Evolutionary conservation across 2,329 filamentous ascomycete genomes (phyloP).

Genomic region (Trichoderma semiorbis): DNA sequence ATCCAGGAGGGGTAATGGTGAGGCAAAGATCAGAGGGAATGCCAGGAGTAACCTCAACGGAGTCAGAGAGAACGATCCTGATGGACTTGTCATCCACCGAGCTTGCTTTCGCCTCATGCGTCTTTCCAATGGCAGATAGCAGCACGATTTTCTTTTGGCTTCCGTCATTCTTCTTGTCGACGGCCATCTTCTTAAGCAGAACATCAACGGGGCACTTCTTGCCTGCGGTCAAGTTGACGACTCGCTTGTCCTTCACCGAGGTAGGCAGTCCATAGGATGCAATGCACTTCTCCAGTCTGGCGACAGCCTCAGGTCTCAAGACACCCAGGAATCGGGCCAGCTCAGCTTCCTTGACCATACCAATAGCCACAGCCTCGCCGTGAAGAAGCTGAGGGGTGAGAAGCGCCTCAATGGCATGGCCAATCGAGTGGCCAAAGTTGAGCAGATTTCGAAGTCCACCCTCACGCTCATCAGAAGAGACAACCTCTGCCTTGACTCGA

Average conservation of each 20-base stretch:
- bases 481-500: conserved; percentile 89
- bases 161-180: conserved; percentile 98
- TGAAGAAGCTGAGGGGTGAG: conserved; percentile 93
- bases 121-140: conserved; percentile 83
- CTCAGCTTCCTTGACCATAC: conserved; percentile 98
- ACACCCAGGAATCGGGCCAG: conserved; percentile 85
- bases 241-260: conserved; percentile 76
- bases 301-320: conserved; percentile 80
- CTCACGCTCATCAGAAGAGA: conserved; percentile 91
- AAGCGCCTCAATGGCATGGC: conserved; percentile 93
- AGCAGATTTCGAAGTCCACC: conserved; percentile 89
- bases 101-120: conserved; percentile 81
- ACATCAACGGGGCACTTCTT: conserved; percentile 85
- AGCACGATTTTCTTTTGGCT: conserved; percentile 94
- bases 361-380: conserved; percentile 92
- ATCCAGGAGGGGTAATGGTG: conserved; percentile 84
- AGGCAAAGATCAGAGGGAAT: conserved; percentile 63
- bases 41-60: conserved; percentile 69
- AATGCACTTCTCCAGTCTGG: conserved; percentile 87
- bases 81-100: conserved; percentile 85
- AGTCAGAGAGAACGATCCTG: conserved; percentile 75
- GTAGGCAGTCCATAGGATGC: conserved; percentile 89
- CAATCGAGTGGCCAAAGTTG: conserved; percentile 97
- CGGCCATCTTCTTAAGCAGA: conserved; percentile 87
- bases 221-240: conserved; percentile 77